Evolutionary conservation across 2,329 filamentous ascomycete genomes (phyloP).

Genomic region (Chrysoporthe puriensis): DNA sequence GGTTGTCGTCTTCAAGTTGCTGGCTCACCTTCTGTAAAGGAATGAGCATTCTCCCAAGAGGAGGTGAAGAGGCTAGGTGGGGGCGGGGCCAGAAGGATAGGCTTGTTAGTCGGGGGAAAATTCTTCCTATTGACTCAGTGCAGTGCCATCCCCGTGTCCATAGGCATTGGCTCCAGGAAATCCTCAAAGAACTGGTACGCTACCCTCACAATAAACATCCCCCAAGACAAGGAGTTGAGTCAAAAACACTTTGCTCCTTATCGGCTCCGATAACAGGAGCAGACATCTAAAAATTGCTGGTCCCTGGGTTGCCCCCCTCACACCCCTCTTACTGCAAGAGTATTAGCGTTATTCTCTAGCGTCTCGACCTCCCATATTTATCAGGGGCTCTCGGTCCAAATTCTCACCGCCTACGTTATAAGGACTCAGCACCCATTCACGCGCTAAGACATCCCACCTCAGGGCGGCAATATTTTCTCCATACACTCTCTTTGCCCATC

Average conservation of each 20-base stretch:
- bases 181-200: neutral
- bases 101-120: neutral
- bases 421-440: neutral
- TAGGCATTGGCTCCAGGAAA: neutral
- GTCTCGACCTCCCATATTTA: neutral
- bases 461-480: slow-evolving; percentile 23
- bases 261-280: slow-evolving; percentile 25
- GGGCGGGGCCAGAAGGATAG: neutral
- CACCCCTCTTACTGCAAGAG: slow-evolving; percentile 26
- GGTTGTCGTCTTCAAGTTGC: neutral
- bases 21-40: neutral
- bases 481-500: neutral
- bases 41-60: neutral
- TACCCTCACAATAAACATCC: neutral
- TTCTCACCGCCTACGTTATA: slow-evolving; percentile 25
- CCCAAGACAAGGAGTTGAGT: neutral
- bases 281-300: slow-evolving; percentile 20
- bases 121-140: neutral
- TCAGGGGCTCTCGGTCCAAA: neutral
- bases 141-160: neutral
- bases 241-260: slow-evolving; percentile 21
- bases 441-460: slow-evolving; percentile 12
- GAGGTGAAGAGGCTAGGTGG: neutral
- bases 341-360: slow-evolving; percentile 4
- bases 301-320: slow-evolving; percentile 24